Conservation (phyloP, 1,284 basidiomycete species). For the Microbotryum violaceum region DNA sequence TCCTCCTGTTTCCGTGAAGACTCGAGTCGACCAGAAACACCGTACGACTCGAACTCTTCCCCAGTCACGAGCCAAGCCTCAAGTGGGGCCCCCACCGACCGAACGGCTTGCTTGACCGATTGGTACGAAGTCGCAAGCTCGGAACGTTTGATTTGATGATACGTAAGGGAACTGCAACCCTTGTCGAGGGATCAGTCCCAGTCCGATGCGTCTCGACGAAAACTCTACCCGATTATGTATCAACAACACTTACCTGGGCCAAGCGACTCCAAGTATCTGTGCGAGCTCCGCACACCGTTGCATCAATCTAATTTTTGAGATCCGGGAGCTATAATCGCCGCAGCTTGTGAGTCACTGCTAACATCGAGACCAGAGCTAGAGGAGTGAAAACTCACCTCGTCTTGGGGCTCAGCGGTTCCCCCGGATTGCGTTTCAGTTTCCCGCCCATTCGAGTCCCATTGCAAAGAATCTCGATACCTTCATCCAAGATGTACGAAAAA, state of each 20-base stretch:
- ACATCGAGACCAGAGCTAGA: background rate
- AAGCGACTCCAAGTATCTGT: background rate
- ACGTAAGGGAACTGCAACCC: background rate
- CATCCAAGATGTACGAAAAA: conserved; percentile 59
- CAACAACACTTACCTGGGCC: background rate
- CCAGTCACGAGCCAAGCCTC: conserved; percentile 57
- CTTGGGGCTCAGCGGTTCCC: conserved; percentile 51
- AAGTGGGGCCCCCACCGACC: conserved; percentile 48
- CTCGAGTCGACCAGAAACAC: conserved; percentile 4
- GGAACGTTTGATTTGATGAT: background rate
- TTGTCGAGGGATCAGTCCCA: background rate
- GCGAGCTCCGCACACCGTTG: conserved; percentile 3
- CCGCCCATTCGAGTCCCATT: conserved; percentile 69
- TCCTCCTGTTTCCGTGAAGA: too few relatives aligned
- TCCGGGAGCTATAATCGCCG: conserved; percentile 45
- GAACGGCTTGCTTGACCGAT: conserved; percentile 47
- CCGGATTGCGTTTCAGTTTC: conserved; percentile 49
- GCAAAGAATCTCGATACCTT: conserved; percentile 55
- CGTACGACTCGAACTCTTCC: conserved; percentile 50
- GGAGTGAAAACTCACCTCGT: conserved; percentile 48
- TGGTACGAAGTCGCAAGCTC: conserved; percentile 43
- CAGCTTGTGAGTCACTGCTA: background rate
- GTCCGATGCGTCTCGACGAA: background rate
- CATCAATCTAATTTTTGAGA: conserved; percentile 44
- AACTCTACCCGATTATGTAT: background rate